phyloP scores from a whole-genome alignment of 2,329 filamentous ascomycete genomes.

The Curvularia sp. region DNA sequence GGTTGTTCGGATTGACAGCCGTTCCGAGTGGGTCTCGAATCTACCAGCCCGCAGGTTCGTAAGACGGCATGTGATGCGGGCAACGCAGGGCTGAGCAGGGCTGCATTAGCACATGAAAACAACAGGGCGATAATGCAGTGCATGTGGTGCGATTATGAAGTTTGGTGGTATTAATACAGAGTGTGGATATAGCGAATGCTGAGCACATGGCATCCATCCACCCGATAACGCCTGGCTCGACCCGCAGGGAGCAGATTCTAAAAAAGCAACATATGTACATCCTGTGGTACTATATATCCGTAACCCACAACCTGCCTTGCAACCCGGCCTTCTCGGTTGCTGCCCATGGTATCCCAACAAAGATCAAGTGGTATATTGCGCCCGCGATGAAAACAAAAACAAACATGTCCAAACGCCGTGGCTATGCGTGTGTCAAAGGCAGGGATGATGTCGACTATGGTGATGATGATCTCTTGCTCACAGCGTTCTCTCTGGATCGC shows the following conservation, averaged over 20 bases:
- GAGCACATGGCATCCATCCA: constrained; percentile 22
- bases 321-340: not conserved
- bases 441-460: constrained; percentile 14
- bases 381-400: constrained; percentile 14
- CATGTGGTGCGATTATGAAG: constrained; percentile 6
- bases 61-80: constrained; percentile 29
- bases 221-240: constrained; percentile 42
- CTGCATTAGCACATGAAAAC: constrained; percentile 7
- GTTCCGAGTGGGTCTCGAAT: constrained; percentile 29
- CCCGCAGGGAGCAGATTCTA: constrained; percentile 40
- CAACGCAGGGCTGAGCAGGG: constrained; percentile 21
- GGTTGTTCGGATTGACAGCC: constrained; percentile 15
- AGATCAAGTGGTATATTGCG: constrained; percentile 42
- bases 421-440: constrained; percentile 37
- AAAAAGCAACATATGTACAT: not conserved
- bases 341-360: constrained; percentile 7
- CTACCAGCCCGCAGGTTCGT: constrained; percentile 29
- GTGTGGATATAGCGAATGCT: constrained; percentile 19
- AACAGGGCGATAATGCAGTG: not conserved
- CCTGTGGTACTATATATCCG: not conserved
- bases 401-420: constrained; percentile 36
- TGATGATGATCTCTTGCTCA: constrained; percentile 31
- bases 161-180: constrained; percentile 21
- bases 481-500: constrained; percentile 26
- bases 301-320: no score